Evolutionary conservation across 345 rosid genomes (phyloP).

Genomic region (Corymbia maculata): DNA sequence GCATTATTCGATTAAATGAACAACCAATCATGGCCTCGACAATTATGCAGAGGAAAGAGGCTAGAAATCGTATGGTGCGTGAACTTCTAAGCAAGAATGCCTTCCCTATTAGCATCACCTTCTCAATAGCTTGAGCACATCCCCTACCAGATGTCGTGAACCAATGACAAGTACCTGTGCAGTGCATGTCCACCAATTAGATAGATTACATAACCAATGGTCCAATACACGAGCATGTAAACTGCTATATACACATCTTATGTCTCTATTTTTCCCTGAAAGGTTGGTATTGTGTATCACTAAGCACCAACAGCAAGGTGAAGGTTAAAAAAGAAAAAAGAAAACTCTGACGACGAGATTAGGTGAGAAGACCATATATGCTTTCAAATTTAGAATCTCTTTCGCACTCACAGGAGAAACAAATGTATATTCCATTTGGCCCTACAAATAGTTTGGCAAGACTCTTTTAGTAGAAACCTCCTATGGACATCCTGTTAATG

Average conservation of each 20-base stretch:
- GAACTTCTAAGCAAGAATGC: background rate
- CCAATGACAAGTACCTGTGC: slow-evolving; percentile 78
- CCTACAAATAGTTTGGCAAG: background rate
- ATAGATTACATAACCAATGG: background rate
- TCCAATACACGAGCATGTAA: background rate
- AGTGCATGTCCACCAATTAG: background rate
- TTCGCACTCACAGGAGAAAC: background rate
- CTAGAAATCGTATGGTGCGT: background rate
- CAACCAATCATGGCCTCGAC: background rate
- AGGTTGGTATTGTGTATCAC: background rate
- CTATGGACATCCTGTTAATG: background rate
- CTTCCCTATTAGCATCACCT: slow-evolving; percentile 14
- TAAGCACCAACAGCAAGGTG: background rate
- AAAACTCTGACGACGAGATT: background rate
- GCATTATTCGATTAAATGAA: background rate
- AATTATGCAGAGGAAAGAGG: background rate
- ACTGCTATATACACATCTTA: background rate
- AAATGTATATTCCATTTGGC: background rate
- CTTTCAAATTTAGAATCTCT: background rate
- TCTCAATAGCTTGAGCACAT: slow-evolving; percentile 58
- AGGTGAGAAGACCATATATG: background rate
- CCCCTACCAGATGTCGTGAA: slow-evolving; percentile 75
- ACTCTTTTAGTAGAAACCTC: background rate
- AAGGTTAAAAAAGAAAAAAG: background rate
- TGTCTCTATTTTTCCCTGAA: background rate